These are phyloP conservation scores for Pseudoperonospora humuli DNA, from an alignment of 352 stramenopile species.

Conservation along the genomic window DNA sequence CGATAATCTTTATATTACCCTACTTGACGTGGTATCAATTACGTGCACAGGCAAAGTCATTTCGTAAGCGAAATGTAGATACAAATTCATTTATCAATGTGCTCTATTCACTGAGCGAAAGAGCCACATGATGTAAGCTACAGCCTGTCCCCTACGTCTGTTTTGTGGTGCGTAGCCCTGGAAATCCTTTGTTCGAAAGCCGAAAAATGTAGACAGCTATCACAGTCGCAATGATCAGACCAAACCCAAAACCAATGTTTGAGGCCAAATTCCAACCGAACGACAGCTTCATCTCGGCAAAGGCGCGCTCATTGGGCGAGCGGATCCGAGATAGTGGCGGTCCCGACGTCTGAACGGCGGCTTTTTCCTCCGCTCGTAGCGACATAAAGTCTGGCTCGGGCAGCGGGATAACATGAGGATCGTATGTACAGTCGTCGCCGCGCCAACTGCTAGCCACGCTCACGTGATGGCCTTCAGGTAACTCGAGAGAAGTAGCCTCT, in stretches of 20 bases:
- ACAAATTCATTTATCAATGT: constrained; percentile 15
- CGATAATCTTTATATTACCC: constrained; percentile 27
- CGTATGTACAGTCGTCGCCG: constrained; percentile 48
- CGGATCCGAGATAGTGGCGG: constrained; percentile 17
- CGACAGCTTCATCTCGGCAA: constrained; percentile 28
- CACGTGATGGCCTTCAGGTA: constrained; percentile 38
- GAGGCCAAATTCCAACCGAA: constrained; percentile 23
- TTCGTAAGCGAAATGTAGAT: no score
- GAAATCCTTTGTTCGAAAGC: constrained; percentile 30
- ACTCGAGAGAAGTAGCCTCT: constrained; percentile 41
- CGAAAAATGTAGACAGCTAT: constrained; percentile 56
- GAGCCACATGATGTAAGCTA: constrained; percentile 11
- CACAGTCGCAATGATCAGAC: constrained; percentile 37
- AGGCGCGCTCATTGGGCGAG: constrained; percentile 29
- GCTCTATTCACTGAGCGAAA: neutral
- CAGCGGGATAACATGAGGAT: constrained; percentile 40
- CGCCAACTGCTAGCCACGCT: constrained; percentile 72
- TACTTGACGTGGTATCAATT: no score
- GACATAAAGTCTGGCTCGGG: constrained; percentile 23
- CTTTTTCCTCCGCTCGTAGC: constrained; percentile 13
- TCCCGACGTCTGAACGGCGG: constrained; percentile 11
- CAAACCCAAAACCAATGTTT: constrained; percentile 40
- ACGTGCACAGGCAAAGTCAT: no score
- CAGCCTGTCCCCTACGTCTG: constrained; percentile 21
- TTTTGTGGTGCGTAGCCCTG: constrained; percentile 19